phyloP scores from a whole-genome alignment of 306 rosid genomes.

The Erythrophleum fordii region DNA sequence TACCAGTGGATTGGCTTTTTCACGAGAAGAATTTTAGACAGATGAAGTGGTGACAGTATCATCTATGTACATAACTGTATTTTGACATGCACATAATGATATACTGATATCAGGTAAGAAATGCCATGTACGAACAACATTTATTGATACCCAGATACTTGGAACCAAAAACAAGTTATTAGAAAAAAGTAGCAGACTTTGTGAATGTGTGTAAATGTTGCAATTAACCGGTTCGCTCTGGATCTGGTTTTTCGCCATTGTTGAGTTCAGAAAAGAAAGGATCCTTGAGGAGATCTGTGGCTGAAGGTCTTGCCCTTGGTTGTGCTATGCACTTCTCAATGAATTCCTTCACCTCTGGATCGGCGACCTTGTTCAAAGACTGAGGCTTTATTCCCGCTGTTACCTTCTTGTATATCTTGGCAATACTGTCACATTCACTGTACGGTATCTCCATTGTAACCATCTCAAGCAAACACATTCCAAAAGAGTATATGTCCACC shows the following conservation, averaged over 20 bases:
- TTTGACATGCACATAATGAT: not conserved
- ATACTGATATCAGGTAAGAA: constrained; percentile 11
- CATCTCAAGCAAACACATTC: constrained; percentile 96
- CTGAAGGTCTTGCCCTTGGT: constrained; percentile 92
- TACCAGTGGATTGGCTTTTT: constrained; percentile 1
- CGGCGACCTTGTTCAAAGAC: constrained; percentile 60
- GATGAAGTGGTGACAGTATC: not conserved
- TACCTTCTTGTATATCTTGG: constrained; percentile 88
- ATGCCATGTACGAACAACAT: constrained; percentile 21
- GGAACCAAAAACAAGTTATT: not conserved
- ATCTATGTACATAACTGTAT: not conserved
- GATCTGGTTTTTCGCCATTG: constrained; percentile 43
- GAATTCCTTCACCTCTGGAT: constrained; percentile 74
- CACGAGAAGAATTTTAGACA: not conserved
- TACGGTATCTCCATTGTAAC: constrained; percentile 90
- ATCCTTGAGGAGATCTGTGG: constrained; percentile 80
- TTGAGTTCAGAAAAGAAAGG: constrained; percentile 75
- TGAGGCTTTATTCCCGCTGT: constrained; percentile 74
- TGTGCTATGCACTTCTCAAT: constrained; percentile 83
- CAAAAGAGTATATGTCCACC: constrained; percentile 97
- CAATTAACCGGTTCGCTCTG: constrained; percentile 28
- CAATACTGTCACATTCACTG: constrained; percentile 83
- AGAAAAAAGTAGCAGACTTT: not conserved
- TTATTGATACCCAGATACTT: constrained; percentile 9
- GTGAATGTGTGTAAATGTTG: constrained; percentile 3